Conservation (phyloP, 192 early-diverging fungal genomes). For the Coemansia sp. region DNA sequence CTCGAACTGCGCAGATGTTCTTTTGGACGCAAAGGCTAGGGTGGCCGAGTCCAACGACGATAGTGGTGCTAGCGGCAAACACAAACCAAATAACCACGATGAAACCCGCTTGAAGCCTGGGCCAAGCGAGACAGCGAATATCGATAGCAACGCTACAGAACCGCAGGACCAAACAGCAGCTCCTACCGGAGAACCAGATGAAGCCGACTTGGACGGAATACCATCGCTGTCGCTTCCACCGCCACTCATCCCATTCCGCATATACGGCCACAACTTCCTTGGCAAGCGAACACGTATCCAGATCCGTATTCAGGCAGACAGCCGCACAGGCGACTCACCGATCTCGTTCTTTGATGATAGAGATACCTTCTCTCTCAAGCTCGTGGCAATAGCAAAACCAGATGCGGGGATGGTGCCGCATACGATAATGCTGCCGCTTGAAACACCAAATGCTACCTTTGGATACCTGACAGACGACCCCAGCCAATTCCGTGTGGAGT, state of each 20-base stretch:
- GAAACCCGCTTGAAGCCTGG: not conserved
- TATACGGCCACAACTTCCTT: slow-evolving; percentile 97
- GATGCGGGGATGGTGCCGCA: slow-evolving; percentile 88
- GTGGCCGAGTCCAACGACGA: not conserved
- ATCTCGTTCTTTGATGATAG: slow-evolving; percentile 43
- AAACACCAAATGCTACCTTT: slow-evolving; percentile 67
- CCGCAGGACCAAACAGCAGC: not conserved
- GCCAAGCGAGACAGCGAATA: not conserved
- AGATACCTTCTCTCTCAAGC: slow-evolving; percentile 67
- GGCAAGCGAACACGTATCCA: slow-evolving; percentile 88
- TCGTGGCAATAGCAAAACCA: slow-evolving; percentile 85
- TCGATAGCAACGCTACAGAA: not conserved
- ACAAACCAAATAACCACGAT: not conserved
- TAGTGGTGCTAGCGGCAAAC: not conserved
- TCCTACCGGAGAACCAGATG: slow-evolving; percentile 32
- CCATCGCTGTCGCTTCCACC: slow-evolving; percentile 94
- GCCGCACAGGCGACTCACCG: slow-evolving; percentile 27
- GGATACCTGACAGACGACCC: slow-evolving; percentile 80
- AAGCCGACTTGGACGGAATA: slow-evolving; percentile 83
- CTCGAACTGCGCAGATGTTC: slow-evolving; percentile 71
- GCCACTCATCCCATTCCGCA: slow-evolving; percentile 96
- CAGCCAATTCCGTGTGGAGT: slow-evolving; percentile 81
- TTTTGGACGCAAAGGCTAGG: slow-evolving; percentile 62
- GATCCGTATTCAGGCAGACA: slow-evolving; percentile 62
- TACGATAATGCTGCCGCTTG: slow-evolving; percentile 84